Evolutionary conservation across 768 basidiomycete genomes (phyloP).

Genomic region (Lactifluus pinguis): DNA sequence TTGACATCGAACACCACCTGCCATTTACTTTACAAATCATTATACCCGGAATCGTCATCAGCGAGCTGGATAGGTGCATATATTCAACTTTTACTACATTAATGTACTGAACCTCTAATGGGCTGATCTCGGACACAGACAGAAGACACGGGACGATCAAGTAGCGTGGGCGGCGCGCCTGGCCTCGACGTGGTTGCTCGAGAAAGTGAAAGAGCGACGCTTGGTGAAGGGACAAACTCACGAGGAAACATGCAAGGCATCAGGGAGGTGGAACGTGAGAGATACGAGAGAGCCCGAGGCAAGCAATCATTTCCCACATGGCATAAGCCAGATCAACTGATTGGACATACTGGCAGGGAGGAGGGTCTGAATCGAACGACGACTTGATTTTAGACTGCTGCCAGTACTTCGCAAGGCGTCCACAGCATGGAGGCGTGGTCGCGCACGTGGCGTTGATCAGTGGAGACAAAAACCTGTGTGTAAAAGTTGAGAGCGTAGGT

Average conservation of each 20-base stretch:
- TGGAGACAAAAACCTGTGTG: constrained; percentile 58
- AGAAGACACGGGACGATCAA: constrained; percentile 11
- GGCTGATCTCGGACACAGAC: neutral
- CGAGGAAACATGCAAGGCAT: constrained; percentile 51
- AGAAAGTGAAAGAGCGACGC: constrained; percentile 47
- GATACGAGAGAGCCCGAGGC: constrained; percentile 34
- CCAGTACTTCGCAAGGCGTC: constrained; percentile 39
- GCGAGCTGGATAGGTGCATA: constrained; percentile 65
- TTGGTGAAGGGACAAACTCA: constrained; percentile 53
- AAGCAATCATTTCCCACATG: constrained; percentile 17
- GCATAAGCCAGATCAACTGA: neutral
- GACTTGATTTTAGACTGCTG: constrained; percentile 70
- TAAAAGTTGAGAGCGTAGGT: constrained; percentile 36
- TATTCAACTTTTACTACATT: neutral
- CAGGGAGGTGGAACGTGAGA: constrained; percentile 51
- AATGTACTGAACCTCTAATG: neutral
- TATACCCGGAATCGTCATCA: constrained; percentile 66
- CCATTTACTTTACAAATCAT: constrained; percentile 48
- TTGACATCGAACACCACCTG: constrained; percentile 42
- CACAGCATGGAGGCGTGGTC: constrained; percentile 25
- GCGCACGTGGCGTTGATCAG: constrained; percentile 49
- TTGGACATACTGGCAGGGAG: constrained; percentile 1
- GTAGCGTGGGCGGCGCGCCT: constrained; percentile 19
- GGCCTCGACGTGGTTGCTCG: constrained; percentile 60
- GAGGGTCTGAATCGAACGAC: constrained; percentile 47